A percentile compares a stretch with the other conserved stretches of the same genome.
phyloP scores from a whole-genome alignment of 2,329 filamentous ascomycete genomes.

The Claviceps arundinis region DNA sequence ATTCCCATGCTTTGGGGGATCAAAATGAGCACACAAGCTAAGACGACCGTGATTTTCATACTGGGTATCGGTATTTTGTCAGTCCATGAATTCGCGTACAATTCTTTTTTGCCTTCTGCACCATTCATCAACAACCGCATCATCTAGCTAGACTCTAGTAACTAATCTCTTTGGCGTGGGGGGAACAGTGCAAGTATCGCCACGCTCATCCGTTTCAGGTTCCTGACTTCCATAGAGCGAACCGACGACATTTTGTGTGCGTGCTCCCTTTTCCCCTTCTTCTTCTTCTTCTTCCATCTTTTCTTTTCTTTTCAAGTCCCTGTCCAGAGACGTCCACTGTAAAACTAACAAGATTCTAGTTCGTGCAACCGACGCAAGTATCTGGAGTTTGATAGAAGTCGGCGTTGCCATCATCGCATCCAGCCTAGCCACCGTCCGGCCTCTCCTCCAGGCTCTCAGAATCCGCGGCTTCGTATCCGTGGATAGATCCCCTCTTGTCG shows the following conservation, averaged over 20 bases:
- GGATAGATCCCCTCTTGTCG: slow-evolving; percentile 20
- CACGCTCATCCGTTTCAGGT: slow-evolving; percentile 38
- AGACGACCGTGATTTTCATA: slow-evolving; percentile 35
- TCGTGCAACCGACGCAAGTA: slow-evolving; percentile 36
- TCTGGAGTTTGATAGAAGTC: slow-evolving; percentile 45
- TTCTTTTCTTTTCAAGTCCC: too few relatives aligned
- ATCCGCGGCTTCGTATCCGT: slow-evolving; percentile 33
- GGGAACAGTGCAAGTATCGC: slow-evolving; percentile 36
- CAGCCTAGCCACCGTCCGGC: slow-evolving; percentile 40
- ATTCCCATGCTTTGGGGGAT: slow-evolving; percentile 42
- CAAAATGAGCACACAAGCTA: slow-evolving; percentile 38
- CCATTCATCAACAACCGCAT: too few relatives aligned
- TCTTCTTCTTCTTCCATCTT: not conserved
- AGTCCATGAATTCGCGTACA: slow-evolving; percentile 3
- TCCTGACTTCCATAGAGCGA: slow-evolving; percentile 30
- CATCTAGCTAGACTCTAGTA: too few relatives aligned
- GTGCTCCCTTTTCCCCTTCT: slow-evolving; percentile 6
- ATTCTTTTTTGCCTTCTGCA: too few relatives aligned
- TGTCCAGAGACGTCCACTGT: too few relatives aligned
- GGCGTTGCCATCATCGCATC: slow-evolving; percentile 41
- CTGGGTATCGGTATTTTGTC: slow-evolving; percentile 35
- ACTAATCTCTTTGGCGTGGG: not conserved
- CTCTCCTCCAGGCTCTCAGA: slow-evolving; percentile 34
- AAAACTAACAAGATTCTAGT: slow-evolving; percentile 19
- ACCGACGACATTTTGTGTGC: slow-evolving; percentile 35